These are phyloP conservation scores for Acanthamoeba comandoni DNA, from an alignment of 208 protist species.

Conservation along the genomic window DNA sequence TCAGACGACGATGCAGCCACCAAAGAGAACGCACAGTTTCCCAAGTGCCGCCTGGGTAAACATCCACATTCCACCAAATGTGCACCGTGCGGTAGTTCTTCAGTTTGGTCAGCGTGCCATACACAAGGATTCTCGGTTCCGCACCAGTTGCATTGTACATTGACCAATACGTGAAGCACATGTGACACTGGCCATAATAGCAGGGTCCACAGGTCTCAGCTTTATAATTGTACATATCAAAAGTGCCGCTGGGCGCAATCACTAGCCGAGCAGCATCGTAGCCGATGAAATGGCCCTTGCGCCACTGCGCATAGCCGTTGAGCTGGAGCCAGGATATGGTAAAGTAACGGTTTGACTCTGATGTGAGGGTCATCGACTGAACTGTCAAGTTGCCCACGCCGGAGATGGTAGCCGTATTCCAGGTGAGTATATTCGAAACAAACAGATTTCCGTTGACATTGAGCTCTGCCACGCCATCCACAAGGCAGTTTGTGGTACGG, in stretches of 20 bases:
- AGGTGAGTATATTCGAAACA: background rate
- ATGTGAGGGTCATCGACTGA: slow-evolving; percentile 9
- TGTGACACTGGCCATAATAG: slow-evolving; percentile 62
- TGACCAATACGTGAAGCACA: slow-evolving; percentile 64
- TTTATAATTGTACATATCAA: slow-evolving; percentile 45
- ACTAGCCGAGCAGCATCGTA: slow-evolving; percentile 26
- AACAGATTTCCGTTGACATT: slow-evolving; percentile 30
- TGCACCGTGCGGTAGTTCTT: slow-evolving; percentile 68
- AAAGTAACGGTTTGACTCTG: background rate
- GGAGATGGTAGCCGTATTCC: background rate
- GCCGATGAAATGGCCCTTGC: slow-evolving; percentile 18
- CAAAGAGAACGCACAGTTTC: slow-evolving; percentile 45
- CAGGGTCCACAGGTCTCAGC: slow-evolving; percentile 19
- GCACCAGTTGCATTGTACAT: background rate
- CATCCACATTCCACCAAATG: slow-evolving; percentile 56
- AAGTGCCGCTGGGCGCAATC: slow-evolving; percentile 23
- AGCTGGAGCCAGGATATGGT: slow-evolving; percentile 31
- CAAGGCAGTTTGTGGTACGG: slow-evolving; percentile 12
- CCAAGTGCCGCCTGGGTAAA: slow-evolving; percentile 24
- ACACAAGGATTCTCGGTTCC: slow-evolving; percentile 52
- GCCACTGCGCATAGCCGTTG: slow-evolving; percentile 54
- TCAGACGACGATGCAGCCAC: slow-evolving; percentile 35
- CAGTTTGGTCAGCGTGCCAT: slow-evolving; percentile 38
- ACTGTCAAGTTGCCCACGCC: slow-evolving; percentile 66
- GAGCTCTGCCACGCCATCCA: slow-evolving; percentile 6